These are phyloP conservation scores for Beauveria caledonica DNA, from an alignment of 2,329 filamentous ascomycete genomes.

Conservation along the genomic window DNA sequence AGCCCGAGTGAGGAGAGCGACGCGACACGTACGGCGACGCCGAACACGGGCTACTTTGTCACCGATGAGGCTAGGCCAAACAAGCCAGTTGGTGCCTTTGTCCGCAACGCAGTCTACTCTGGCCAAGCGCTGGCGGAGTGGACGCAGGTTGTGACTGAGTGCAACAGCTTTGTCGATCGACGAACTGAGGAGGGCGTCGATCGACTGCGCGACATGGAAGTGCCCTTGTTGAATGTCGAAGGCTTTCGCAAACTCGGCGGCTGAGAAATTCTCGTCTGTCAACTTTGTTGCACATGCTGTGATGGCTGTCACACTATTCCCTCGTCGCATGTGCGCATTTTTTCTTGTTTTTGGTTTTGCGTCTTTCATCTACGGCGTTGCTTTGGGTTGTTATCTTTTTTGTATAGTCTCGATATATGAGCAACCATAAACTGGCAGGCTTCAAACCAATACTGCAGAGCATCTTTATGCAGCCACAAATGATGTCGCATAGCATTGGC, in stretches of 20 bases:
- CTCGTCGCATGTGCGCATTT: not conserved
- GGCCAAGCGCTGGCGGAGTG: slow-evolving; percentile 73
- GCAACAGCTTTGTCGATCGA: slow-evolving; percentile 73
- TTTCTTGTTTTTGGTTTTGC: not conserved
- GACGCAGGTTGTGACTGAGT: slow-evolving; percentile 66
- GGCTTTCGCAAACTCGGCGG: slow-evolving; percentile 31
- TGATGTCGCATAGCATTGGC: not conserved
- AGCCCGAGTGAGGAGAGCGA: slow-evolving; percentile 16
- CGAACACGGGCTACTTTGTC: not conserved
- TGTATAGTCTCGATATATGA: slow-evolving; percentile 4
- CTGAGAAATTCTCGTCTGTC: slow-evolving; percentile 14
- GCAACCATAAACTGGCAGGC: not conserved
- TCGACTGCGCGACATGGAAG: slow-evolving; percentile 57
- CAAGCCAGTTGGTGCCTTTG: slow-evolving; percentile 38
- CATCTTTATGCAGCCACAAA: not conserved
- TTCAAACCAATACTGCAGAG: not conserved
- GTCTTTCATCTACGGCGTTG: slow-evolving; percentile 1
- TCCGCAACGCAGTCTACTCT: slow-evolving; percentile 48
- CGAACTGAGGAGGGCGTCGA: slow-evolving; percentile 66
- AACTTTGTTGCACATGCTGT: too few species aligned
- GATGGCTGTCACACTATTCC: not conserved
- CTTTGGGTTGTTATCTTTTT: not conserved
- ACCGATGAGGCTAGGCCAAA: slow-evolving; percentile 28
- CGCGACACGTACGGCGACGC: slow-evolving; percentile 11
- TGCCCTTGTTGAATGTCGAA: slow-evolving; percentile 33